Evolutionary conservation across 495 filamentous ascomycete genomes (phyloP).

Genomic region (Penicillium malachiteum): DNA sequence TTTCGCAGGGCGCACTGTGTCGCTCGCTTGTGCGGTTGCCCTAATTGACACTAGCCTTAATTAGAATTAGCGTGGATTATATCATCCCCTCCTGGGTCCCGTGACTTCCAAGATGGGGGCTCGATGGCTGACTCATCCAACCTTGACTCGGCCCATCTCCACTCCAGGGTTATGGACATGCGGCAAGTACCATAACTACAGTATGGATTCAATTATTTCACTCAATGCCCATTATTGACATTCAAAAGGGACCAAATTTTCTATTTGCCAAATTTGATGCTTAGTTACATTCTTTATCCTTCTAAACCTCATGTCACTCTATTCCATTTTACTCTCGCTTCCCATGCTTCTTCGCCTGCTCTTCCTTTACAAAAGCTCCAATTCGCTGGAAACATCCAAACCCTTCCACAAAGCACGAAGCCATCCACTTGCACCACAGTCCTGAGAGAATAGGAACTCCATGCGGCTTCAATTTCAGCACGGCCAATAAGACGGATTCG

Average conservation of each 20-base stretch:
- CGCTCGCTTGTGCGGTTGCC: slow-evolving; percentile 49
- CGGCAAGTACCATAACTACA: not conserved
- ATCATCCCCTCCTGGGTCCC: slow-evolving; percentile 6
- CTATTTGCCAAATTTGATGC: too few relatives aligned
- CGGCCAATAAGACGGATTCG: slow-evolving; percentile 53
- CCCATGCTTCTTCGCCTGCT: slow-evolving; percentile 44
- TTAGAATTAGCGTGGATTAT: slow-evolving; percentile 17
- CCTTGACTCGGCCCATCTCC: not conserved
- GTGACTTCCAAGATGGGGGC: not conserved
- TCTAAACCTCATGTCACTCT: too few relatives aligned
- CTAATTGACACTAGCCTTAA: slow-evolving; percentile 33
- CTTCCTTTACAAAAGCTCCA: slow-evolving; percentile 52
- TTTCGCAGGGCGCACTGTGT: slow-evolving; percentile 46
- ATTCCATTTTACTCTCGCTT: slow-evolving; percentile 16
- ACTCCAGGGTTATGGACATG: too few relatives aligned
- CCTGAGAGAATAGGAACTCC: slow-evolving; percentile 48
- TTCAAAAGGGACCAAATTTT: too few relatives aligned
- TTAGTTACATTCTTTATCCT: too few relatives aligned
- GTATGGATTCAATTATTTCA: too few relatives aligned
- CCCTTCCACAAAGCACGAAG: slow-evolving; percentile 60
- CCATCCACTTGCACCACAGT: slow-evolving; percentile 64
- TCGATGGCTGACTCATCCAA: not conserved
- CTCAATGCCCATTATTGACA: too few relatives aligned
- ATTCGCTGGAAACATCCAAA: slow-evolving; percentile 53
- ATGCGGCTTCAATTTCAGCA: slow-evolving; percentile 53